These are phyloP conservation scores for Calonectria hawksworthii DNA, from an alignment of 2,329 filamentous ascomycete genomes.

Conservation along the genomic window DNA sequence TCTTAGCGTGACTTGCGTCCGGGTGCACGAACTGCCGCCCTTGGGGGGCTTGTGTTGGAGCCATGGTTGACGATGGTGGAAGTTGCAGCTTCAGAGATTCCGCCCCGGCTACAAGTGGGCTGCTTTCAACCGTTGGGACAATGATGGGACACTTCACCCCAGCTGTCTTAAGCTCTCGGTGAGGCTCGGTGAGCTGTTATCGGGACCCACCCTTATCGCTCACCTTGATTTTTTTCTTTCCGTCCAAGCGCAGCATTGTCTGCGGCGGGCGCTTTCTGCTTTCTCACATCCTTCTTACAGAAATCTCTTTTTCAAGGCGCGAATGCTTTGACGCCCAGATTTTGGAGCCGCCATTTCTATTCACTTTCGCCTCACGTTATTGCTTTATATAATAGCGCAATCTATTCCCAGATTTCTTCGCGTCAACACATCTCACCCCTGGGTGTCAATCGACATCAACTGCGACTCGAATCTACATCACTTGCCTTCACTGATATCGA, in stretches of 20 bases:
- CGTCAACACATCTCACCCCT: not conserved
- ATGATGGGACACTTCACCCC: conserved; percentile 14
- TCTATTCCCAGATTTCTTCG: not conserved
- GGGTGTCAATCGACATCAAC: not conserved
- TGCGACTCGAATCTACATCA: conserved; percentile 1
- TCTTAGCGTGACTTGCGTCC: conserved; percentile 64
- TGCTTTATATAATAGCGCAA: not conserved
- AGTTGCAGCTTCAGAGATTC: conserved; percentile 40
- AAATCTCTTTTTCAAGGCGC: conserved; percentile 9
- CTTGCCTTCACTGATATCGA: not conserved
- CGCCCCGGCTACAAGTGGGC: conserved; percentile 41
- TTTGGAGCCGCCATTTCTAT: not conserved
- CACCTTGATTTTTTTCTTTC: conserved; percentile 52
- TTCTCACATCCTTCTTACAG: not conserved
- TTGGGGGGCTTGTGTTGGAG: conserved; percentile 51
- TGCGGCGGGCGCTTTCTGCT: conserved; percentile 7
- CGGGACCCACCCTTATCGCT: conserved; percentile 33
- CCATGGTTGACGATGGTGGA: conserved; percentile 52
- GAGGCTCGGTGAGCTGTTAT: conserved; percentile 32
- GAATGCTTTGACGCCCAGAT: not conserved
- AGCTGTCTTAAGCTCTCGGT: conserved; percentile 36
- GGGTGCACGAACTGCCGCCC: conserved; percentile 62
- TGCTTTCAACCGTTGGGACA: conserved; percentile 48
- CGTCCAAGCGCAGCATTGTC: conserved; percentile 21
- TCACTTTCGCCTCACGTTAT: not conserved